phyloP scores from a whole-genome alignment of 352 stramenopile species.

The Globisporangium spinosum region DNA sequence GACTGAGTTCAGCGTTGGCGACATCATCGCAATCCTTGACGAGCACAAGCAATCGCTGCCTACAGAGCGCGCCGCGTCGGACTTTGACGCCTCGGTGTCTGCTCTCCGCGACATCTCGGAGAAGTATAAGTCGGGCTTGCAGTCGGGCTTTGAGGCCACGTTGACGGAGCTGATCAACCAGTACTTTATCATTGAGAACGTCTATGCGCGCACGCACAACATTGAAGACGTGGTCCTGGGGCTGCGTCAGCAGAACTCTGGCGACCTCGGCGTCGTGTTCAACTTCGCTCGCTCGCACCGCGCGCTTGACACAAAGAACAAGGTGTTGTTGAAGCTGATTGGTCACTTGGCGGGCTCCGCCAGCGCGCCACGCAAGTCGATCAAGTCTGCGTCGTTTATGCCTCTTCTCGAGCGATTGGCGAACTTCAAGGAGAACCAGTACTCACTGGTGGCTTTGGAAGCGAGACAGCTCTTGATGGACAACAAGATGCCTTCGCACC shows the following conservation, averaged over 20 bases:
- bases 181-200: slow-evolving; percentile 73
- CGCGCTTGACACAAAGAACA: slow-evolving; percentile 85
- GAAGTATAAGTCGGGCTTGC: slow-evolving; percentile 79
- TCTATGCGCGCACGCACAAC: slow-evolving; percentile 77
- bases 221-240: slow-evolving; percentile 77
- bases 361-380: slow-evolving; percentile 40
- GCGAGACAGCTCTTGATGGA: slow-evolving; percentile 95
- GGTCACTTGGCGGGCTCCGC: slow-evolving; percentile 40
- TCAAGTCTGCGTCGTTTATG: slow-evolving; percentile 66
- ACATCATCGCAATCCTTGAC: slow-evolving; percentile 60
- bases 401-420: slow-evolving; percentile 84
- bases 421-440: slow-evolving; percentile 88
- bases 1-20: slow-evolving; percentile 49
- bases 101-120: slow-evolving; percentile 64
- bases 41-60: slow-evolving; percentile 54
- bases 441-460: slow-evolving; percentile 92
- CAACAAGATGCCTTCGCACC: slow-evolving; percentile 95
- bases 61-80: slow-evolving; percentile 48
- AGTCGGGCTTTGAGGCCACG: slow-evolving; percentile 58
- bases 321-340: slow-evolving; percentile 74
- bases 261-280: slow-evolving; percentile 81
- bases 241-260: slow-evolving; percentile 90
- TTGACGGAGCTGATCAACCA: slow-evolving; percentile 76
- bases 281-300: slow-evolving; percentile 91
- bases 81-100: slow-evolving; percentile 71